A percentile compares a stretch with the other conserved stretches of the same genome.
These are phyloP conservation scores for Dactylorhiza incarnata DNA, from an alignment of 106 monocot genomes.

Conservation along the genomic window DNA sequence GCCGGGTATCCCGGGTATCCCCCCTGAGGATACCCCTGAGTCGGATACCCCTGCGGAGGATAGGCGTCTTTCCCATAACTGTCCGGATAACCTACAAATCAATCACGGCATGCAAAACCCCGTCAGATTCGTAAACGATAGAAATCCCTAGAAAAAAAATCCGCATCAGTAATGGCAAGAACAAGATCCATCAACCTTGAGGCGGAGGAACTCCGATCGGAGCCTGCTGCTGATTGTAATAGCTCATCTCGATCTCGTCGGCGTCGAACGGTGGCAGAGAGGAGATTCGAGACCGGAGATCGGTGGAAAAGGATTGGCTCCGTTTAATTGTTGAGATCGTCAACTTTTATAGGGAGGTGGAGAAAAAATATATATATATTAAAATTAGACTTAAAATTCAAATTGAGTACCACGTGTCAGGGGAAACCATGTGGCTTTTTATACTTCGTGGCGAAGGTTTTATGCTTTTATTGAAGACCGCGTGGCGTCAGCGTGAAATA, in stretches of 20 bases:
- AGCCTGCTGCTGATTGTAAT: slow-evolving; percentile 67
- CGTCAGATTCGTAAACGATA: not conserved
- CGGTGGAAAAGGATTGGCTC: not conserved
- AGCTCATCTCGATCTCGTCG: slow-evolving; percentile 37
- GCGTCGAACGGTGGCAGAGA: not conserved
- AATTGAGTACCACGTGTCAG: too few species aligned
- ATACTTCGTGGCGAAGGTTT: not conserved
- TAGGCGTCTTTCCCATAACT: slow-evolving; percentile 21
- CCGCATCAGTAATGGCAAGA: too few species aligned
- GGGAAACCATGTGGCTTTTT: not conserved
- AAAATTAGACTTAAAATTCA: too few species aligned
- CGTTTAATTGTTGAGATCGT: too few species aligned
- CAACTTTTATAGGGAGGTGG: not conserved
- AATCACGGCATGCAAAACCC: not conserved
- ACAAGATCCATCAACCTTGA: slow-evolving; percentile 33
- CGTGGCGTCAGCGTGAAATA: not conserved
- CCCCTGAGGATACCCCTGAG: slow-evolving; percentile 32
- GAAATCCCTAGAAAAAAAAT: not conserved
- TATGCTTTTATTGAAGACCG: not conserved
- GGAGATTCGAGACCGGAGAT: not conserved
- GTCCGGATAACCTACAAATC: slow-evolving; percentile 24
- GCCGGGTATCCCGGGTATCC: slow-evolving; percentile 22
- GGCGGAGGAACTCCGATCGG: slow-evolving; percentile 72
- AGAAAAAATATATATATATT: not conserved
- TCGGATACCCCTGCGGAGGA: slow-evolving; percentile 37